Evolutionary conservation across 352 stramenopile species (phyloP).

Genomic region (Phytophthora idaei): DNA sequence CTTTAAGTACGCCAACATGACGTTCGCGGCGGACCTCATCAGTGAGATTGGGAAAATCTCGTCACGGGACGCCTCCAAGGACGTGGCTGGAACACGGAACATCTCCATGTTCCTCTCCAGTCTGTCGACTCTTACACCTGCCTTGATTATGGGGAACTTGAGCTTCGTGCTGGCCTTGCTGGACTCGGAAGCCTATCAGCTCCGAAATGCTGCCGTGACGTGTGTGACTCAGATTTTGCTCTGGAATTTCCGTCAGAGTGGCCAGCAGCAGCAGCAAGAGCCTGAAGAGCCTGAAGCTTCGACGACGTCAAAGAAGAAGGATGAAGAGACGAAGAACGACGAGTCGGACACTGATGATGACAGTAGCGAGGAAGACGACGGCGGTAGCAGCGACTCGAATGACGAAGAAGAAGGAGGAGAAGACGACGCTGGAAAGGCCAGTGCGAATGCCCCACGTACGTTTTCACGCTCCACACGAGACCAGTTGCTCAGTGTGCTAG

Average conservation of each 20-base stretch:
- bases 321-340: conserved; percentile 29
- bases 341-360: conserved; percentile 30
- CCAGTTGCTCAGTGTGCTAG: conserved; percentile 88
- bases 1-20: conserved; percentile 63
- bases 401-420: conserved; percentile 37
- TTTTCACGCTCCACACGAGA: conserved; percentile 72
- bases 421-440: conserved; percentile 18
- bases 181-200: conserved; percentile 78
- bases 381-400: conserved; percentile 27
- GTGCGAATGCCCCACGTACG: conserved; percentile 34
- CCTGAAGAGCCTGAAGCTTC: conserved; percentile 21
- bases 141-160: conserved; percentile 76
- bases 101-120: conserved; percentile 75
- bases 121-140: conserved; percentile 64
- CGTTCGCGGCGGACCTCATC: conserved; percentile 74
- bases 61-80: conserved; percentile 68
- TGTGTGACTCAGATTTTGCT: conserved; percentile 78
- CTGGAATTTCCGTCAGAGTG: conserved; percentile 74
- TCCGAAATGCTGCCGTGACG: conserved; percentile 77
- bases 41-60: conserved; percentile 82
- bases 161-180: conserved; percentile 78
- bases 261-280: conserved; percentile 30
- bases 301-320: conserved; percentile 15
- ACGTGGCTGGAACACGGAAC: conserved; percentile 74
- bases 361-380: conserved; percentile 36